Base-by-base conservation (phyloP, 2,329 filamentous ascomycete genomes). In the Epichloe sibirici region DNA sequence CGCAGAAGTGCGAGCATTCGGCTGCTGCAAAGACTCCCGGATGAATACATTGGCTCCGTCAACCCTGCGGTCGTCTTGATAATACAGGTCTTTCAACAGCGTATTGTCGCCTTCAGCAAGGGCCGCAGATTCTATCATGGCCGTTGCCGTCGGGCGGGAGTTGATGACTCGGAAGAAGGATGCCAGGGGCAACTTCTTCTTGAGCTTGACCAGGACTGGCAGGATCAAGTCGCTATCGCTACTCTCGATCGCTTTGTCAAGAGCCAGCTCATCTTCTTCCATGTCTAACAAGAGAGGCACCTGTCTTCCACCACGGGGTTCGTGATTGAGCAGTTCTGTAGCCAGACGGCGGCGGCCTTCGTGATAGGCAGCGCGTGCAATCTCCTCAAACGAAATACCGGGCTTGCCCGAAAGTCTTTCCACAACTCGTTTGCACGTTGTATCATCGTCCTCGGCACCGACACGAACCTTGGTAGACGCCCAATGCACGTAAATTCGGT, bases 401-500 rank as follows among this genome's bases (percentile, higher is more conserved):
- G 86, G 83, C 64, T 95, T 95, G 38, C 88, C 90, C 1, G 86
- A 81, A 1, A 98, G 77, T 61, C 89, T 88, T 59, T 89, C 83
- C 9, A 97, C 90, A 13, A 98, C 88, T 49, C 90, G 75, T 35
- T 82, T 80, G 67, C 90, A 96, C 43, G 95, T 88, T 1, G 83
- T 82, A 45, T 95, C 90, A 63, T 97, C 93, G 56, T 95, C 85
- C 57, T 90, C 90, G 0, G 82, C 78, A 0, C 90, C 90, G 3
- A 86, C 74, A 28, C 90, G 86, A 4, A 97, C 91, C 66, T 97
- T 98, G 64, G 93, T 85, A 17, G 86, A 91, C 1, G 93, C 93
- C 93, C 93, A 98, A 65, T 96, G 90, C 1, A 95, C 89, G 62
- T 96, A 95, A 54, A 98, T 95, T 51, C 83, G 82, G 66, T 94